phyloP scores from a whole-genome alignment of 345 rosid species.

The Lepidium aucheri region DNA sequence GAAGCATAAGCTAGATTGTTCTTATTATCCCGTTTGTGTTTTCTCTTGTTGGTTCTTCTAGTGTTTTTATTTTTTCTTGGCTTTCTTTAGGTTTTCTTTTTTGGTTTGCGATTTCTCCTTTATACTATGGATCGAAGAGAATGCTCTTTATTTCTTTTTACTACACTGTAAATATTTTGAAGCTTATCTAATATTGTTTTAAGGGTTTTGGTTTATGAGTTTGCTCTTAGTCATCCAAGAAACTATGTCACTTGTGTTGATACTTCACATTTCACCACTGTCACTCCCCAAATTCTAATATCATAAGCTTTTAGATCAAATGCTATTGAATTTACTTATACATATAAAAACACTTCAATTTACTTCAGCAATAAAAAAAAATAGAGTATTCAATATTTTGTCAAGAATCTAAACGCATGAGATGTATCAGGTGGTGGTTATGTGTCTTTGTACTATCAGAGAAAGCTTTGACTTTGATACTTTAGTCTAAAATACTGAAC shows the following conservation, averaged over 20 bases:
- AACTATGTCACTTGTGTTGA: neutral
- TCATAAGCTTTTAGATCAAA: neutral
- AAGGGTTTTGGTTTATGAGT: constrained; percentile 11
- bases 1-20: constrained; percentile 20
- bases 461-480: no score
- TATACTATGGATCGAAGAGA: constrained; percentile 18
- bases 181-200: constrained; percentile 9
- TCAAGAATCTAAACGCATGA: no score
- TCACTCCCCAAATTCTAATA: neutral
- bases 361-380: no score
- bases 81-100: neutral
- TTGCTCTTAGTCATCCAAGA: neutral
- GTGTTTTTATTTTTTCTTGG: neutral
- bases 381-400: no score
- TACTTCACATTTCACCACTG: neutral
- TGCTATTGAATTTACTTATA: no score
- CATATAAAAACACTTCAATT: no score
- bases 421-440: no score
- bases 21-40: constrained; percentile 6
- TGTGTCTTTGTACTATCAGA: no score
- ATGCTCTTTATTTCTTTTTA: constrained; percentile 25
- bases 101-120: neutral
- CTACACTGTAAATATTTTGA: constrained; percentile 32
- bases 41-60: constrained; percentile 14
- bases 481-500: no score